Base-by-base conservation (phyloP, 331 rosid genomes). In the Malus hybrid region DNA sequence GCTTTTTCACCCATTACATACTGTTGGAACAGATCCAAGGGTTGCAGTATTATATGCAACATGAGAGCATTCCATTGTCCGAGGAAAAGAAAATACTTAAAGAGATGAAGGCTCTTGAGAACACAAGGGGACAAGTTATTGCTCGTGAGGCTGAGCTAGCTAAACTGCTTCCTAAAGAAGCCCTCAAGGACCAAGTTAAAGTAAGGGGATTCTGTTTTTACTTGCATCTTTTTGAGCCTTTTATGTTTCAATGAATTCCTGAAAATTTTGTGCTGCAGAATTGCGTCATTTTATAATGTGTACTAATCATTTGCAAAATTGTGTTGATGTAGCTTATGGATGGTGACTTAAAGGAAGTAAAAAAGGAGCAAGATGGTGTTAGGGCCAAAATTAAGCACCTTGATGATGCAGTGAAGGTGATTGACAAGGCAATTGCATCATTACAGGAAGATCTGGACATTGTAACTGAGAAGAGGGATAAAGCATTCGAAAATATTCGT, bases 271-370 rank as follows among this genome's bases (percentile, higher is more conserved):
- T 55, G 5, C 1, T 79, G 73, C 48, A 46, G 19, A 28, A 12
- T 67, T 79, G 20, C 68, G 75, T 77, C 18, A 48, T 60, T n/a
- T 57, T 56, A 31, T 76, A 55, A 50, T 66, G 33, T 46, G 36
- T 69, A 20, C 33, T 31, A 60, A 67, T 42, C 70, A 54, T 13
- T 56, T 72, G 33, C 67, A 67, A 72, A 83, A 72, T 75, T 7
- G 50, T 78, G 60, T 33, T 67, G 13, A 77, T 85, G 80, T 80
- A 94, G 99, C 87, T 86, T 67, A 90, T 90, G 14, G 96, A 95
- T 74, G 95, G 91, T 64, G 95, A 94, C 85, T 85, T 94, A 87
- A 85, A 87, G 84, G 99, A 96, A 77, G 95, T 92, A 72, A 92
- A 85, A 87, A 94, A 91, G 84, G 97, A 94, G 77, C 90, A 91